These are phyloP conservation scores for Sporothrix phasma DNA, from an alignment of 2,329 filamentous ascomycete species.

Conservation along the genomic window DNA sequence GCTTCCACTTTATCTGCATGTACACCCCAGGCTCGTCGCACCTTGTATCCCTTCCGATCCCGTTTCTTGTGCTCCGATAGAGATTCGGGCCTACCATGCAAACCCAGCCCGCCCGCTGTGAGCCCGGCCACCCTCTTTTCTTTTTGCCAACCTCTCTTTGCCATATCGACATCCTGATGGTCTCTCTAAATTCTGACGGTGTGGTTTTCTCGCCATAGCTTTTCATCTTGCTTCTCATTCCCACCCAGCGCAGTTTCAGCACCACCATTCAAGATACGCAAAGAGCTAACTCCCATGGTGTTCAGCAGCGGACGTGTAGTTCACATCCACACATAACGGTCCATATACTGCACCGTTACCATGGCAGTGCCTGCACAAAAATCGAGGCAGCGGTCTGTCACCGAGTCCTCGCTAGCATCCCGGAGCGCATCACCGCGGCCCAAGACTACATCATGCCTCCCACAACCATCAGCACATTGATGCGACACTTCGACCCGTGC, in stretches of 20 bases:
- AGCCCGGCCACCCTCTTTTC: background rate
- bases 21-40: conserved; percentile 1
- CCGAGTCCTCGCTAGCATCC: conserved; percentile 42
- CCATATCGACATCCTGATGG: background rate
- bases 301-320: background rate
- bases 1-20: background rate
- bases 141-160: background rate
- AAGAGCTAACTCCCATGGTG: conserved; percentile 1
- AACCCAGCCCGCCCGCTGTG: background rate
- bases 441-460: conserved; percentile 46
- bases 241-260: background rate
- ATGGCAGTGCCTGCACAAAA: conserved; percentile 49
- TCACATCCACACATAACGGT: background rate
- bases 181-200: conserved; percentile 10
- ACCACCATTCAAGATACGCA: background rate
- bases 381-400: conserved; percentile 49
- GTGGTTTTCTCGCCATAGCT: conserved; percentile 22
- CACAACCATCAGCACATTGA: conserved; percentile 35
- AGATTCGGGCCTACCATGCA: conserved; percentile 8
- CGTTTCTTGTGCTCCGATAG: conserved; percentile 11
- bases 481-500: conserved; percentile 68
- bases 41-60: conserved; percentile 13
- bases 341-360: conserved; percentile 23
- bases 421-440: conserved; percentile 28
- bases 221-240: conserved; percentile 10